Evolutionary conservation across 192 early-diverging fungal species (phyloP).

Genomic region (Podila epicladia): DNA sequence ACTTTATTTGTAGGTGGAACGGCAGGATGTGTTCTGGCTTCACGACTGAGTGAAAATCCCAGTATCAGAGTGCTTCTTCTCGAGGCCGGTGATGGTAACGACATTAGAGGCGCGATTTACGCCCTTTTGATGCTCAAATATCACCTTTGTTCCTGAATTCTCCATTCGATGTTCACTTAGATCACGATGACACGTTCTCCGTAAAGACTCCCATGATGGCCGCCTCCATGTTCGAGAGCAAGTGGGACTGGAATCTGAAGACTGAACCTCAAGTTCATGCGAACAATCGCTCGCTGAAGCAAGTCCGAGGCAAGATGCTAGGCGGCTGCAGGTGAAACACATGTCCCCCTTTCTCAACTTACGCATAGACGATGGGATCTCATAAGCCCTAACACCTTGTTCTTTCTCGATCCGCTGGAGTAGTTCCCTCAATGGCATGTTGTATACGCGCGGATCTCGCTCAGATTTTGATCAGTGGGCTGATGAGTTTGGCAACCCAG

Average conservation of each 20-base stretch:
- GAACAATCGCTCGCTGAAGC: constrained; percentile 8
- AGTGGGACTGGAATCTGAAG: constrained; percentile 13
- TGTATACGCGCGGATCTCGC: constrained; percentile 13
- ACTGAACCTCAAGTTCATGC: constrained; percentile 22
- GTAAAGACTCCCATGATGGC: constrained; percentile 4
- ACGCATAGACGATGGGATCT: background rate
- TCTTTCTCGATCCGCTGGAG: background rate
- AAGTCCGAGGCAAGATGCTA: constrained; percentile 13
- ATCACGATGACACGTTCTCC: background rate
- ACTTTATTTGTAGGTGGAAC: constrained; percentile 15
- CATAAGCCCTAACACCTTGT: background rate
- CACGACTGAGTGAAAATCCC: constrained; percentile 16
- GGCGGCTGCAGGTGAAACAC: constrained; percentile 20
- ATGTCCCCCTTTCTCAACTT: too few relatives aligned
- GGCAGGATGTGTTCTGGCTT: constrained; percentile 25
- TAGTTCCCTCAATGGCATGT: constrained; percentile 17
- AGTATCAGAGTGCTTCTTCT: constrained; percentile 19
- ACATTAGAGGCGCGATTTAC: too few relatives aligned
- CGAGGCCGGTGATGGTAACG: constrained; percentile 10
- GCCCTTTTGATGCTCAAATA: background rate
- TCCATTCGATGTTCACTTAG: background rate
- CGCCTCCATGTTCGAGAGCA: background rate
- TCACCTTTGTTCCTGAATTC: background rate
- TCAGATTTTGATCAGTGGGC: constrained; percentile 18
- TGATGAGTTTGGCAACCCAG: constrained; percentile 15